Evolutionary conservation across 1,139 yeast genomes (phyloP), one percentile per base, ranked within the genome.

Genomic region (Yamadazyma dendronema): DNA sequence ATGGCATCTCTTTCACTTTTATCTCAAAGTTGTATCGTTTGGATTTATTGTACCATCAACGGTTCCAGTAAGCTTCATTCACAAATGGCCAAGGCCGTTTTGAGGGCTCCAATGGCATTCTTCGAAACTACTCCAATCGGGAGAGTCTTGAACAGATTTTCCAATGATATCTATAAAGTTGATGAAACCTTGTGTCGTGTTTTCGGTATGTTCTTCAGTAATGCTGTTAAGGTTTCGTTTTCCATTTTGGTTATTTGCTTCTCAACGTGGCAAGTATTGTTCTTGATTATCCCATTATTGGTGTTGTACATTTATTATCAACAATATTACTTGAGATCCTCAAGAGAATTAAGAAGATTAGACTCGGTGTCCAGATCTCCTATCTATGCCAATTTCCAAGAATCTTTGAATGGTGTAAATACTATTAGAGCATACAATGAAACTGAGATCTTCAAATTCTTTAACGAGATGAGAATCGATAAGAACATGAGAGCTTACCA

Each of bases 51-150:
- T 59, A 79, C 95, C 2, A 84, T 92, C 50, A 79, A 80, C 40
- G 95, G 95, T 11, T 90, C 97, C 6, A 80, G 70, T 43, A 76
- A 71, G 41, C 72, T 92, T 43, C 98, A 92, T 59, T 77, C 81
- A 45, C 62, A 66, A 21, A 90, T 92, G 97, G 81, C 95, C 4
- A 61, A 62, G 25, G 71, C 89, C 43, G 96, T 92, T 11, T 65
- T 92, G 44, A 74, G 92, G 43, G 95, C 97, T 0, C 98, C 98
- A 43, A 94, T 92, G 98, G 77, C 89, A 27, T 92, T 94, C 59
- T 92, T 94, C 56, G 98, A 94, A 62, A 89, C 97, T 0, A 92
- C 97, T 0, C 99, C 98, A 34, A 78, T 92, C 46, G 98, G 99
- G 26, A 79, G 98, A 61, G 80, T 94, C 42, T 72, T 92, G 61